Conservation (phyloP, 352 stramenopile genomes). For the Pythium rhizo-oryzae region DNA sequence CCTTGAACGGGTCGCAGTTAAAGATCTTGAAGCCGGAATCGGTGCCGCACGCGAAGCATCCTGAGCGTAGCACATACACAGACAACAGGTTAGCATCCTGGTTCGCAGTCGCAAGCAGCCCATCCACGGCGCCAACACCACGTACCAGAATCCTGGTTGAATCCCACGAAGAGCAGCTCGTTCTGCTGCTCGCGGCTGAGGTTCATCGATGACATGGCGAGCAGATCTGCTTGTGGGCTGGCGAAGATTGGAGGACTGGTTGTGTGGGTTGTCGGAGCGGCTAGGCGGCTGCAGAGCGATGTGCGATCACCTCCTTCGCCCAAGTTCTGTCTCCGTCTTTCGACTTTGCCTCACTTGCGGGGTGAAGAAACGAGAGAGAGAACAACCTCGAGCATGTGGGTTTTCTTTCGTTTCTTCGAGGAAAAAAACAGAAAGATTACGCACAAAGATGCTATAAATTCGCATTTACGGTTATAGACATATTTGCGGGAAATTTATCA, state of each 20-base stretch:
- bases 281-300: neutral
- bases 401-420: constrained; percentile 28
- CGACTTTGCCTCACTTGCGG: neutral
- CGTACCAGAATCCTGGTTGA: constrained; percentile 94
- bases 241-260: neutral
- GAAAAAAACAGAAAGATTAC: constrained; percentile 27
- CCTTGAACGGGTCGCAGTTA: constrained; percentile 97
- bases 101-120: neutral
- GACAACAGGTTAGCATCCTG: neutral
- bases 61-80: constrained; percentile 34
- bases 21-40: constrained; percentile 98
- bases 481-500: too few species aligned
- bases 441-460: neutral
- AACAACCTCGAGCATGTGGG: constrained; percentile 3
- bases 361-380: constrained; percentile 2
- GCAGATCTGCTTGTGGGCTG: neutral
- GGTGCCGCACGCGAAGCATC: constrained; percentile 95
- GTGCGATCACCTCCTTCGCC: neutral
- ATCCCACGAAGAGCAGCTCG: constrained; percentile 94
- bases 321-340: constrained; percentile 6
- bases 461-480: neutral
- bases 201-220: constrained; percentile 62
- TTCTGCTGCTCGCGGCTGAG: constrained; percentile 89
- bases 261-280: neutral
- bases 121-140: neutral